A percentile compares a stretch with the other conserved stretches of the same genome.
phyloP scores from a whole-genome alignment of 495 filamentous ascomycete species.

The Physcia stellaris region DNA sequence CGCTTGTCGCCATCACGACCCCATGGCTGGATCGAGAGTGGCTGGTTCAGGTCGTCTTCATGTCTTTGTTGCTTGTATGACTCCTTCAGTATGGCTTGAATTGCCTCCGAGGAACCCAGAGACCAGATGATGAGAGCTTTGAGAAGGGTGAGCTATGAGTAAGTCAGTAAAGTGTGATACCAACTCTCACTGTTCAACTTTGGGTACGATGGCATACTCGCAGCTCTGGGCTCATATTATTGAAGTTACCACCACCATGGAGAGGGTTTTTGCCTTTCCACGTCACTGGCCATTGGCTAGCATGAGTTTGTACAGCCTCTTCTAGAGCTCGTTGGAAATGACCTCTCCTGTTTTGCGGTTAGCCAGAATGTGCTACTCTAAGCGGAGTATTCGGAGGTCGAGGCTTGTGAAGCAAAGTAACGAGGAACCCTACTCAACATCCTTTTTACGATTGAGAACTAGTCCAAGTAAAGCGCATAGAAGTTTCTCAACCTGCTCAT shows the following conservation, averaged over 20 bases:
- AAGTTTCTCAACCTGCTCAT: slow-evolving; percentile 72
- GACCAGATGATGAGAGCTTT: slow-evolving; percentile 78
- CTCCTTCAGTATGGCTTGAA: slow-evolving; percentile 67
- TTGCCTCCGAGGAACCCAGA: slow-evolving; percentile 73
- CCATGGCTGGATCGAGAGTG: slow-evolving; percentile 89
- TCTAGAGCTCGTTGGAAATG: slow-evolving; percentile 89
- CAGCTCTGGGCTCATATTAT: slow-evolving; percentile 62
- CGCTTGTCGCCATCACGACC: slow-evolving; percentile 82
- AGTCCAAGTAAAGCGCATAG: slow-evolving; percentile 79
- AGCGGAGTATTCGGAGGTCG: background rate
- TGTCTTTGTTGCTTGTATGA: slow-evolving; percentile 82
- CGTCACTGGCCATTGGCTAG: slow-evolving; percentile 73
- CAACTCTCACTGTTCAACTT: background rate
- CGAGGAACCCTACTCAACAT: slow-evolving; percentile 72
- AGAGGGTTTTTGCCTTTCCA: slow-evolving; percentile 84
- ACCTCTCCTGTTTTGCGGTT: slow-evolving; percentile 40
- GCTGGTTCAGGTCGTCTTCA: slow-evolving; percentile 86
- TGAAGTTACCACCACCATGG: slow-evolving; percentile 62
- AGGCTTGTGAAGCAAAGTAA: background rate
- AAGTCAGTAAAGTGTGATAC: slow-evolving; percentile 17
- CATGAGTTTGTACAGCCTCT: slow-evolving; percentile 78
- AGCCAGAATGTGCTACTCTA: slow-evolving; percentile 2
- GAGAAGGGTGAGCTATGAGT: slow-evolving; percentile 68
- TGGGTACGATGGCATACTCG: slow-evolving; percentile 45
- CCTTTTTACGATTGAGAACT: slow-evolving; percentile 91